Conservation (phyloP, 345 rosid species). For the Laguncularia racemosa region DNA sequence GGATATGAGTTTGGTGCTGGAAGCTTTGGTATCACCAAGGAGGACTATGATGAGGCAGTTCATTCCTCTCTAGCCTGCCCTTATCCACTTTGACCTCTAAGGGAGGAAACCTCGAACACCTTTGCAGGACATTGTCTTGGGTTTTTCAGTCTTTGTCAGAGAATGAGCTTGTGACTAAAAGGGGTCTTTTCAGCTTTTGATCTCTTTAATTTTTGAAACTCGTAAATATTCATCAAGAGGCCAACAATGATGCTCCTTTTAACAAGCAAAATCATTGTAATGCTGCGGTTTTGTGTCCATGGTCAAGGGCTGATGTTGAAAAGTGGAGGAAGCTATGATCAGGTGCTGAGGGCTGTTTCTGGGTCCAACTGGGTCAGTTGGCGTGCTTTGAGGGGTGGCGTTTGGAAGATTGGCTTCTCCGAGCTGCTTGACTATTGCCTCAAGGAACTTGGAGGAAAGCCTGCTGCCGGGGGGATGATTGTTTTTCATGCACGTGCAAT, state of each 20-base stretch:
- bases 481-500: conserved; percentile 34
- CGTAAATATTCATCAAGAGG: conserved; percentile 29
- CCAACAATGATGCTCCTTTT: conserved; percentile 14
- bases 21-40: conserved; percentile 44
- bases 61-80: conserved; percentile 35
- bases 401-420: conserved; percentile 42
- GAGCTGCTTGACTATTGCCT: conserved; percentile 57
- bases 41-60: conserved; percentile 44
- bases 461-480: conserved; percentile 34
- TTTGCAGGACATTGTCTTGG: conserved; percentile 27
- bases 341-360: conserved; percentile 54
- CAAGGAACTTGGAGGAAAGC: conserved; percentile 41
- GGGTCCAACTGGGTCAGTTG: conserved; percentile 56
- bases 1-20: conserved; percentile 68
- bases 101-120: conserved; percentile 26
- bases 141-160: conserved; percentile 47
- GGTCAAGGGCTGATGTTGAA: conserved; percentile 36
- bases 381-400: conserved; percentile 56
- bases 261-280: conserved; percentile 15
- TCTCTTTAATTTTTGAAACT: conserved; percentile 32
- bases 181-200: conserved; percentile 45
- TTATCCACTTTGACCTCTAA: conserved; percentile 28
- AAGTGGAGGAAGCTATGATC: conserved; percentile 53
- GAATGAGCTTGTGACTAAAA: conserved; percentile 37
- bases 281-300: conserved; percentile 17